Base-by-base conservation (phyloP, 768 basidiomycete species). In the Termitomyces sp. region DNA sequence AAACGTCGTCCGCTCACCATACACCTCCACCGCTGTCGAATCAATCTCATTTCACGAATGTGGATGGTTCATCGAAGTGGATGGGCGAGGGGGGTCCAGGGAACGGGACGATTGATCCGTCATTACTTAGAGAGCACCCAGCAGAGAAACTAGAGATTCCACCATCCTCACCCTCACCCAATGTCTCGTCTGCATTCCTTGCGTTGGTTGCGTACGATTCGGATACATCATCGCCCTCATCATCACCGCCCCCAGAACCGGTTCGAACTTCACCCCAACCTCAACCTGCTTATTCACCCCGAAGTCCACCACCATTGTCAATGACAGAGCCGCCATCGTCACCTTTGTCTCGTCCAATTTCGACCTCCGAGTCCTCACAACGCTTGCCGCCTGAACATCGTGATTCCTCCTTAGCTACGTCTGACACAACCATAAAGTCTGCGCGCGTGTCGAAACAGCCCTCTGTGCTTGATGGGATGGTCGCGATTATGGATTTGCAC, bases 71-170 rank as follows among this genome's bases (percentile, higher is more conserved):
- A 25, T 20, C 18, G 20, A 18, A 46, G 7, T 55, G 49, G 27
- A 36, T 29, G n/a, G n/a, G n/a, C 29, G 20, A 50, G 18, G 25
- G n/a, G 3, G 31, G 45, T 25, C 52, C 56, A 16, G 58, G 52
- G 7, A 41, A 63, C 50, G 64, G 62, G 16, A 63, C 64, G 9
- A 60, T 65, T 23, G 47, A 65, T 23, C 64, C 64, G 5, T 57
- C 57, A 11, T 29, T 63, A 20, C 53, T 65, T 11, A 57, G 58
- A 11, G 60, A 58, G 22, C 15, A n/a, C 12, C 23, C 23, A 6
- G 5, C 22, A 16, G 45, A 52, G n/a, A 52, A 51, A 27, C 47
- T 54, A n/a, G 35, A 52, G 20, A 5, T 47, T 47, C 23, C 12
- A 38, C 20, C 15, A 15, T 35, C 42, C 7, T 49, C 46, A 7